Base-by-base conservation (phyloP, 768 basidiomycete species). In the Daedaleopsis sinensis region DNA sequence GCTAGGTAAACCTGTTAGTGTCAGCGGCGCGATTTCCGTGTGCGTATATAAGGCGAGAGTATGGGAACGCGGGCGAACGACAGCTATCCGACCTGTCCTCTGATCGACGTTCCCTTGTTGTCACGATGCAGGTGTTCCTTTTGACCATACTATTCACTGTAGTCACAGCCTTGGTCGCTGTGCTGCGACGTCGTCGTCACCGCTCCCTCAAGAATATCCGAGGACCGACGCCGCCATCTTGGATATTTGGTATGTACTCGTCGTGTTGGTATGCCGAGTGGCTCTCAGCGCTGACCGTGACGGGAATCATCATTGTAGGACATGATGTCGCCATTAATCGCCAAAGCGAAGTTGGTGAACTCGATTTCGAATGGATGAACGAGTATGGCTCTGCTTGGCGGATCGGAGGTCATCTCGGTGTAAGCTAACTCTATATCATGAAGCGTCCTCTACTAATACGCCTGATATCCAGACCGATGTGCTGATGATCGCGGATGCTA, bases 401-500 rank as follows among this genome's bases (percentile, higher is more conserved):
- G 18, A 55, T 38, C 24, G n/a, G 37, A 5, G 27, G 54, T 18
- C 23, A 43, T 23, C 27, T 44, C 11, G 42, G 54, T 23, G 47
- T 49, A 49, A n/a, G 54, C 42, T 27, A 39, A 11, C n/a, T 36
- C 10, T 23, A 6, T 32, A 12, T 13, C 42, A 16, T 24, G 47
- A 21, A 23, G 19, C 23, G 19, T 24, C 19, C 23, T 7, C 15
- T 49, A 24, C 47, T 49, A 27, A 49, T 21, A 6, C 12, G 1
- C 23, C 23, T 13, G 23, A 13, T 10, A 13, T 24, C 19, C 16
- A 55, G 54, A 38, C 27, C 42, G 42, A 55, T 2, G 21, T 24
- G 24, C 7, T 58, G 13, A 58, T 58, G 57, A 58, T 36, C 21
- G 49, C 57, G 6, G 57, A 58, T 43, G 48, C 57, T 18, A 58